Conservation (phyloP, 139 green algal species). For the Auxenochlorella pyrenoidosa region DNA sequence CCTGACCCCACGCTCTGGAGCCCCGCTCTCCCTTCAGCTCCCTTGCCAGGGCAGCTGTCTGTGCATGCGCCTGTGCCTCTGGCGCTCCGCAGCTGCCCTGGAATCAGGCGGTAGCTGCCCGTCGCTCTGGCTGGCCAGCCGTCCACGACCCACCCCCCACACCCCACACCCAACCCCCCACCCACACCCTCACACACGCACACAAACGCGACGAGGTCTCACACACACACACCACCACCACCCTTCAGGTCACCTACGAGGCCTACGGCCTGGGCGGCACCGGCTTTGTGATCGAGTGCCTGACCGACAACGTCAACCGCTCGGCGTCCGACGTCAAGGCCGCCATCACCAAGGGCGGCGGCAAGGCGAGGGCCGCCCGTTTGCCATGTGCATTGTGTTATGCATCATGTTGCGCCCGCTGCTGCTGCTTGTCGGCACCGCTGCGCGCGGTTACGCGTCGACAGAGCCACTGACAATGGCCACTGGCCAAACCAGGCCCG, state of each 20-base stretch:
- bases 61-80: neutral
- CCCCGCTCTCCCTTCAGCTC: neutral
- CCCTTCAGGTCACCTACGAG: constrained; percentile 53
- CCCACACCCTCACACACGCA: neutral
- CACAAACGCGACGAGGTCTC: too few species aligned
- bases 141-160: too few species aligned
- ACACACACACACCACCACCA: too few species aligned
- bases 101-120: too few species aligned
- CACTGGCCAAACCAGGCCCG: too few species aligned
- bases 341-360: constrained; percentile 81
- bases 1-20: neutral
- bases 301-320: constrained; percentile 96
- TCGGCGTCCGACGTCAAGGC: constrained; percentile 65
- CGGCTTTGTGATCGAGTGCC: constrained; percentile 89
- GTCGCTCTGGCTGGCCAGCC: too few species aligned
- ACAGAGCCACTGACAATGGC: too few species aligned
- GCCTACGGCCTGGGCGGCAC: constrained; percentile 75
- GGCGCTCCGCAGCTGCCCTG: neutral
- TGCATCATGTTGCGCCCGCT: too few species aligned
- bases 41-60: neutral
- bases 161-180: neutral
- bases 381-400: neutral
- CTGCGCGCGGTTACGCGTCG: too few species aligned
- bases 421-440: too few species aligned
- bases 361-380: constrained; percentile 65